Evolutionary conservation across 140 eudicot species (phyloP).

Genomic region (Erigeron philadelphicus): DNA sequence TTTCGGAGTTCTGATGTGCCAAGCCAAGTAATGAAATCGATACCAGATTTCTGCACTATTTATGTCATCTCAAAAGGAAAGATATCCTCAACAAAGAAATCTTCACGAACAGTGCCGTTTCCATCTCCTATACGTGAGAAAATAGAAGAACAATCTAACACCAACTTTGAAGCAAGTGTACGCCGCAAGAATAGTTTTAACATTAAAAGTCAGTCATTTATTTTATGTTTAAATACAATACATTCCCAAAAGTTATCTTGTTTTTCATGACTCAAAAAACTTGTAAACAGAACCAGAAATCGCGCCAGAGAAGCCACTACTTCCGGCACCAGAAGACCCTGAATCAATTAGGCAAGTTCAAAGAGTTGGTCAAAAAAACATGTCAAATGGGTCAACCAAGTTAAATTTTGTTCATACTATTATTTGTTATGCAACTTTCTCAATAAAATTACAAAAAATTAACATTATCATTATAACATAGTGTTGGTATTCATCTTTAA

Average conservation of each 20-base stretch:
- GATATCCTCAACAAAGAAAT: conserved; percentile 37
- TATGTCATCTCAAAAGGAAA: conserved; percentile 54
- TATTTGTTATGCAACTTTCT: not conserved
- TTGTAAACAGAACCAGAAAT: conserved; percentile 34
- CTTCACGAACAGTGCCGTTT: conserved; percentile 26
- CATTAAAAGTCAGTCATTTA: conserved; percentile 23
- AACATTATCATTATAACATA: not conserved
- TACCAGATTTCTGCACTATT: conserved; percentile 54
- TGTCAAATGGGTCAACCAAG: not conserved
- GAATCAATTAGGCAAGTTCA: conserved; percentile 29
- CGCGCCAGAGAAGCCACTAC: conserved; percentile 24
- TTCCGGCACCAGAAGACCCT: conserved; percentile 30
- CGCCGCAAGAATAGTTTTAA: conserved; percentile 32
- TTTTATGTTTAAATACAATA: conserved; percentile 7
- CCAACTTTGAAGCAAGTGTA: conserved; percentile 20
- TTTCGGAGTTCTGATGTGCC: conserved; percentile 38
- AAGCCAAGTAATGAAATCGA: conserved; percentile 34
- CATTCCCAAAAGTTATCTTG: not conserved
- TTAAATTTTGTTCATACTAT: not conserved
- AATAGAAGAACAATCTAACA: conserved; percentile 26
- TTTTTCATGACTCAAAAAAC: conserved; percentile 18
- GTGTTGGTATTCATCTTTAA: not conserved
- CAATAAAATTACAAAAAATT: not conserved
- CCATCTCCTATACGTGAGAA: conserved; percentile 38
- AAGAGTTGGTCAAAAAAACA: not conserved